phyloP scores from a whole-genome alignment of 2,329 filamentous ascomycete species.

The Epichloe gansuensis region DNA sequence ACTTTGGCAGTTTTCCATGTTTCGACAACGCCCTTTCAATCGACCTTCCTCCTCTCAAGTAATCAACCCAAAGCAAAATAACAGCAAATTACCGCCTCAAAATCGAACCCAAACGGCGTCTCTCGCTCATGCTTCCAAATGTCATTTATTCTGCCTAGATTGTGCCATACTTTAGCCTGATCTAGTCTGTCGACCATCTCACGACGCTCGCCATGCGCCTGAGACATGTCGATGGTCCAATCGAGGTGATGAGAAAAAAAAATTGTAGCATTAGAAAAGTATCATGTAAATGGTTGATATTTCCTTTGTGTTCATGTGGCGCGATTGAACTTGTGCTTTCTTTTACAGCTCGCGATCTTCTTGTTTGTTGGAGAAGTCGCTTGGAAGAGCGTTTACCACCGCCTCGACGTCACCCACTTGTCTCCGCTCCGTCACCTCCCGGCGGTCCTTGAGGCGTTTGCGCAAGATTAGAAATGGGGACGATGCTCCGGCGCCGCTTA shows the following conservation, averaged over 20 bases:
- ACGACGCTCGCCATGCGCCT: background rate
- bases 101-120: background rate
- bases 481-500: slow-evolving; percentile 35
- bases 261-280: background rate
- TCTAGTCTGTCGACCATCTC: background rate
- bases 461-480: slow-evolving; percentile 31
- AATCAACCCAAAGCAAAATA: background rate
- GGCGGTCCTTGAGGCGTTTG: slow-evolving; percentile 50
- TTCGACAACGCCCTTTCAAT: background rate
- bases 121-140: background rate
- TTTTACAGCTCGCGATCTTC: slow-evolving; percentile 24
- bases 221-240: background rate
- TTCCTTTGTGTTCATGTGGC: background rate
- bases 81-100: background rate
- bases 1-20: background rate
- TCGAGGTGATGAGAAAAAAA: background rate
- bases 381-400: slow-evolving; percentile 46
- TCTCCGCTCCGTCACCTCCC: slow-evolving; percentile 72
- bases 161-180: background rate
- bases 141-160: background rate
- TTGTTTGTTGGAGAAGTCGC: slow-evolving; percentile 11
- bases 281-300: background rate
- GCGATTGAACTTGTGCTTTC: background rate
- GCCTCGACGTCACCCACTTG: slow-evolving; percentile 83
- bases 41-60: background rate